phyloP scores from a whole-genome alignment of 116 monocot species.

The Zostera marina region DNA sequence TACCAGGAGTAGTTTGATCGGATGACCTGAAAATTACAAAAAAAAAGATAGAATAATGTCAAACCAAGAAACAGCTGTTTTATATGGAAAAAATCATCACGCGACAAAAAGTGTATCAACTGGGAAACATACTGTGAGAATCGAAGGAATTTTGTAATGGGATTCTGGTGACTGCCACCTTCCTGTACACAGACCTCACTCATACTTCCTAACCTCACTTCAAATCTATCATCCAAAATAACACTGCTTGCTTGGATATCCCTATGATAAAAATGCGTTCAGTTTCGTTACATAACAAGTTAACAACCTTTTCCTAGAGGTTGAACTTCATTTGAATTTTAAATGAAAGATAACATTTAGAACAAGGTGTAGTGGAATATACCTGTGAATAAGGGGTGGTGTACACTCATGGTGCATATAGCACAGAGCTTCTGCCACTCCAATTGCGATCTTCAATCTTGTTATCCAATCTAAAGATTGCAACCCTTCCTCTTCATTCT shows the following conservation, averaged over 20 bases:
- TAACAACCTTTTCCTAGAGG: not conserved
- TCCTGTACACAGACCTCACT: constrained; percentile 54
- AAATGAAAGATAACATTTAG: too few relatives aligned
- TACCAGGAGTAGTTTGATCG: constrained; percentile 44
- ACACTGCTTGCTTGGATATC: constrained; percentile 83
- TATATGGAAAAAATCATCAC: not conserved
- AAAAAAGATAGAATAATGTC: not conserved
- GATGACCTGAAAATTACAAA: constrained; percentile 32
- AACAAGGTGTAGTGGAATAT: not conserved
- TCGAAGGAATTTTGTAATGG: constrained; percentile 28
- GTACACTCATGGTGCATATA: constrained; percentile 70
- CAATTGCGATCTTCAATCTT: constrained; percentile 83
- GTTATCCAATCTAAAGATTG: constrained; percentile 91
- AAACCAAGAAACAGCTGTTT: not conserved
- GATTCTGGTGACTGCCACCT: constrained; percentile 45
- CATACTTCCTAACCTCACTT: constrained; percentile 75
- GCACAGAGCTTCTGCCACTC: constrained; percentile 73
- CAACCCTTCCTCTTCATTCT: constrained; percentile 44
- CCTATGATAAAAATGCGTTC: constrained; percentile 15
- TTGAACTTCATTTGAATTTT: not conserved
- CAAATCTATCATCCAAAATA: constrained; percentile 85
- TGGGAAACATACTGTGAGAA: constrained; percentile 3
- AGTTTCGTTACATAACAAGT: not conserved
- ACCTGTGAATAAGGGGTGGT: constrained; percentile 83
- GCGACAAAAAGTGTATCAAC: not conserved